Evolutionary conservation across 192 early-diverging fungal genomes (phyloP), one percentile per base, ranked within the genome.

Genomic region (Umbelopsis sp.): DNA sequence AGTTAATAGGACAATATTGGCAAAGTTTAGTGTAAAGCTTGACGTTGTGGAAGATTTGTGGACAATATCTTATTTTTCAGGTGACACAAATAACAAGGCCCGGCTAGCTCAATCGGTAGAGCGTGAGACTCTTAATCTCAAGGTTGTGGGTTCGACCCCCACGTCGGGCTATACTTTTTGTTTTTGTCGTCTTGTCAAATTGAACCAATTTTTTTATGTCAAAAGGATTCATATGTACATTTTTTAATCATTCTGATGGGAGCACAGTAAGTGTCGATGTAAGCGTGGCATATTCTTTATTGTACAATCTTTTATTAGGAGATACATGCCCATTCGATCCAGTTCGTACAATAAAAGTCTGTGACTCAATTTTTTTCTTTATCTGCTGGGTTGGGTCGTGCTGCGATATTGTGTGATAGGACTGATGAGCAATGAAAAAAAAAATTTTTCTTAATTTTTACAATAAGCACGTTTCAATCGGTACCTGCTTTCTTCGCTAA

Each of bases 91-190:
- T 14, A 62, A 34, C 56, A 14, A 20, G 0, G 85, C 85, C 85
- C 79, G 84, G 85, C 81, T 86, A 87, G 86, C 86, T 87, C 89
- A 90, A 90, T 90, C 86, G 87, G 89, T 87, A 89, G 87, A 90
- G 89, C 90, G 90, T 90, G 85, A 91, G 90, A 91, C 90, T 91
- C 88, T 91, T 91, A 89, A 91, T 91, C 90, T 91, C 86, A 90
- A 90, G 89, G 90, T 88, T 91, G 90, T 89, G 90, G 90, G 90
- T 91, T 91, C 90, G 89, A 91, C 89, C 88, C 89, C 89, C 89
- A 90, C 88, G 84, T 90, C 83, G 90, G 89, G 88, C 88, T 80
- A n/a, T n/a, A 51, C 66, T 53, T 38, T 70, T 44, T 73, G 24
- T 21, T 36, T 29, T 17, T 41, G 36, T 7, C 14, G n/a, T n/a